These are phyloP conservation scores for Priceomyces medius DNA, from an alignment of 805 yeast species.

Conservation along the genomic window DNA sequence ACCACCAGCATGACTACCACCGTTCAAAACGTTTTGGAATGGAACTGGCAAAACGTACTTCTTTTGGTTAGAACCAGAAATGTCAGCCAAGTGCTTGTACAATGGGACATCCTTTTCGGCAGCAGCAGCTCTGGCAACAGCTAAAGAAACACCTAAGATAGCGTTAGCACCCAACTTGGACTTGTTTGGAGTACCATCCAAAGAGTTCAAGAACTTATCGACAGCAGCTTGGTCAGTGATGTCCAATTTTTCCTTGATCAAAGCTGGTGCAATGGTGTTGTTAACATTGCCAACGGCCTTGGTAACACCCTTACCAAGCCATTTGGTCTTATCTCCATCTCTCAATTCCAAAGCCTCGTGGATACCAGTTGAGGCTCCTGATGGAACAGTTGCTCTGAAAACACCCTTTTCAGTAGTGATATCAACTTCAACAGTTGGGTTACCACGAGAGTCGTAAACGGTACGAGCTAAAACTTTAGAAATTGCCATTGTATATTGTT, in stretches of 20 bases:
- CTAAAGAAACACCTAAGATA: slow-evolving; percentile 95
- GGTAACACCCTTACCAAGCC: slow-evolving; percentile 98
- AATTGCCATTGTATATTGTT: slow-evolving; percentile 62
- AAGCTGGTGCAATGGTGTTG: slow-evolving; percentile 91
- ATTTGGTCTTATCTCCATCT: slow-evolving; percentile 95
- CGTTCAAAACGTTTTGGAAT: slow-evolving; percentile 97
- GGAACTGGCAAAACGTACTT: slow-evolving; percentile 98
- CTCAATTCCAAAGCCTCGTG: slow-evolving; percentile 98
- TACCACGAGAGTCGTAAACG: slow-evolving; percentile 99
- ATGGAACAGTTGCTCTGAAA: slow-evolving; percentile 97
- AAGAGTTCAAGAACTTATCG: slow-evolving; percentile 79
- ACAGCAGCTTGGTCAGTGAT: slow-evolving; percentile 82
- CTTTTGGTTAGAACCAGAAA: slow-evolving; percentile 67
- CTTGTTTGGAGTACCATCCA: slow-evolving; percentile 98
- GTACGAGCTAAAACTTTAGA: slow-evolving; percentile 88
- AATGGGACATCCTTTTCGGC: slow-evolving; percentile 93
- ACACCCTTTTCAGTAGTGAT: slow-evolving; percentile 86
- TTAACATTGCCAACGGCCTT: slow-evolving; percentile 97
- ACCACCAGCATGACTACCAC: slow-evolving; percentile 99
- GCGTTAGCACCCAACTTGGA: slow-evolving; percentile 98
- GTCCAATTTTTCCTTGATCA: slow-evolving; percentile 75
- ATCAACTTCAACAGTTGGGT: slow-evolving; percentile 99
- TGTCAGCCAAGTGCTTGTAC: slow-evolving; percentile 84
- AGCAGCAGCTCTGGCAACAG: slow-evolving; percentile 97
- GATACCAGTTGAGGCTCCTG: slow-evolving; percentile 99